Conservation (phyloP, 306 rosid species). For the Quercus glauca region DNA sequence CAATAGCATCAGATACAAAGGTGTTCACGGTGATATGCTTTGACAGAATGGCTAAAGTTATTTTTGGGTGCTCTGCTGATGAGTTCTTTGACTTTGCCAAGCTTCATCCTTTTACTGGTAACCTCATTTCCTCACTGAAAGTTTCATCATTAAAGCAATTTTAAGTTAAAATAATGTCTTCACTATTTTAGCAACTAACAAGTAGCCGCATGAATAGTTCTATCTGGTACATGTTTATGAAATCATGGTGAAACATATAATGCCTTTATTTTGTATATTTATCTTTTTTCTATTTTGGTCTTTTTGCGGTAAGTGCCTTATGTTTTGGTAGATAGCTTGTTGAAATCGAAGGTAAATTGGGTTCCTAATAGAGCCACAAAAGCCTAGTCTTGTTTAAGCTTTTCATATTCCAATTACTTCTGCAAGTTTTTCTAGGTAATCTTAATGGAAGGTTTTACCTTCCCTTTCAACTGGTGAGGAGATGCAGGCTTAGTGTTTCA, state of each 20-base stretch:
- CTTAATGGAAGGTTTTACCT: too few relatives aligned
- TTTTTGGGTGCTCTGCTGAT: conserved; percentile 80
- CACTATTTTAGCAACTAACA: not conserved
- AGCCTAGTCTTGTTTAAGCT: not conserved
- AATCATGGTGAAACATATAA: not conserved
- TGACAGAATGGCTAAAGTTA: conserved; percentile 60
- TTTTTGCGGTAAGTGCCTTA: too few relatives aligned
- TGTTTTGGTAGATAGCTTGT: too few relatives aligned
- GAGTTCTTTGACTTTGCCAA: conserved; percentile 69
- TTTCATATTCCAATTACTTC: too few relatives aligned
- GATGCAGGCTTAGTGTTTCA: not conserved
- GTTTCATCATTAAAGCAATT: too few relatives aligned
- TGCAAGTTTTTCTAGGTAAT: too few relatives aligned
- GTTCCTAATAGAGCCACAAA: too few relatives aligned
- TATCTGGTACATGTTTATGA: not conserved
- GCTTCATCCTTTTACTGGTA: conserved; percentile 65
- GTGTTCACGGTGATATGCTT: conserved; percentile 63
- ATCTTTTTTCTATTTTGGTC: too few relatives aligned
- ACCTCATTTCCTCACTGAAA: not conserved
- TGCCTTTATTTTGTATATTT: not conserved
- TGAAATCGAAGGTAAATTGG: too few relatives aligned
- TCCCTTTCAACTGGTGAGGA: not conserved
- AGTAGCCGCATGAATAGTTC: not conserved
- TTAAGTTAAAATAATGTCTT: too few relatives aligned
- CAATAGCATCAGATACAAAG: conserved; percentile 62